Percentiles rank a stretch among this genome's conserved stretches.
Evolutionary conservation across 2,329 filamentous ascomycete genomes (phyloP).

Genomic region (Epichloe typhina): DNA sequence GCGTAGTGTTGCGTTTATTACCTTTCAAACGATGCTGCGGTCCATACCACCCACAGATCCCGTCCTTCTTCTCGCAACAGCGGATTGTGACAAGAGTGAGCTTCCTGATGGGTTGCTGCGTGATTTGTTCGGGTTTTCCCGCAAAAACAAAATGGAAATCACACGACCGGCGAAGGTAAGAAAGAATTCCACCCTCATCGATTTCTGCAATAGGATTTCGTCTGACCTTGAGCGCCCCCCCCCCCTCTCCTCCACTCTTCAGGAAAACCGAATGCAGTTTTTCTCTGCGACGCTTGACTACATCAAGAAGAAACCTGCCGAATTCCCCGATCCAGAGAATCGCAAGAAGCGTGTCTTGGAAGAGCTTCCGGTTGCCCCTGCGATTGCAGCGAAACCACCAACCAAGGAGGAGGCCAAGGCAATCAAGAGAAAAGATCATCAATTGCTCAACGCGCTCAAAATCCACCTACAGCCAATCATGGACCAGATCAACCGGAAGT

Average conservation of each 20-base stretch:
- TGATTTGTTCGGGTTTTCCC: constrained; percentile 77
- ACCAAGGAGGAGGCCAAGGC: constrained; percentile 71
- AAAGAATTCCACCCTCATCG: neutral
- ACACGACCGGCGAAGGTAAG: constrained; percentile 49
- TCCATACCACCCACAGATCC: constrained; percentile 84
- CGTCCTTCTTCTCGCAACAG: constrained; percentile 73
- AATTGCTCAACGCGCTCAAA: constrained; percentile 77
- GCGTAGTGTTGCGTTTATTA: constrained; percentile 58
- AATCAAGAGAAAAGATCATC: constrained; percentile 69
- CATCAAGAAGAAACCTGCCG: constrained; percentile 62
- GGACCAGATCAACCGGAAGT: constrained; percentile 87
- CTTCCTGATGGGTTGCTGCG: constrained; percentile 51
- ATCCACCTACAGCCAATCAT: constrained; percentile 85
- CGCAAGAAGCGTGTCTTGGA: constrained; percentile 79
- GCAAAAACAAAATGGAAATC: constrained; percentile 62
- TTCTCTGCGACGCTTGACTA: constrained; percentile 65
- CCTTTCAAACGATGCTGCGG: constrained; percentile 70
- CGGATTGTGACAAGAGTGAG: constrained; percentile 54
- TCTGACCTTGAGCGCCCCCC: too few species aligned
- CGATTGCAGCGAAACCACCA: constrained; percentile 50
- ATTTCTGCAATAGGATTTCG: too few species aligned
- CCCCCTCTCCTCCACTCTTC: neutral
- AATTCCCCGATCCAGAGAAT: constrained; percentile 77
- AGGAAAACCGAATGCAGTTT: constrained; percentile 60
- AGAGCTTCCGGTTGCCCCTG: constrained; percentile 60